Conservation (phyloP, 2,329 filamentous ascomycete species). For the Epichloe sp. region DNA sequence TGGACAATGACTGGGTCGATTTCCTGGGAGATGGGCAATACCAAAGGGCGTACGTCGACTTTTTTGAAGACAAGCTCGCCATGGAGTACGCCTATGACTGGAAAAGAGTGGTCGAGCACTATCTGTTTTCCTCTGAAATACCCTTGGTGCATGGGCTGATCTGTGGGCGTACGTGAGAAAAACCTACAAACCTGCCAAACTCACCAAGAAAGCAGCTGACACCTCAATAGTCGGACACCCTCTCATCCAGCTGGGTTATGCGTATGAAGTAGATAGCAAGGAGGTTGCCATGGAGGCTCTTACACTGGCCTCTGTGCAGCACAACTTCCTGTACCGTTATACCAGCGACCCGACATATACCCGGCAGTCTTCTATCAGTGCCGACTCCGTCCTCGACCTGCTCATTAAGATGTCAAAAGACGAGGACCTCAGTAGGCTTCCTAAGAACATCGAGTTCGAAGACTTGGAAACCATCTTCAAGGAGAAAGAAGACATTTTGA, state of each 20-base stretch:
- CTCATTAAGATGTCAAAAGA: constrained; percentile 58
- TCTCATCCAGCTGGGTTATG: constrained; percentile 91
- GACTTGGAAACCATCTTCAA: constrained; percentile 58
- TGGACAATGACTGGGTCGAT: constrained; percentile 73
- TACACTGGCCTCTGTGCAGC: constrained; percentile 46
- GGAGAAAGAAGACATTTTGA: constrained; percentile 52
- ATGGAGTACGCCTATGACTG: constrained; percentile 66
- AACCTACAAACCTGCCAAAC: background rate
- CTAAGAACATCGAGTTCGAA: constrained; percentile 40
- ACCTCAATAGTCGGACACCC: constrained; percentile 61
- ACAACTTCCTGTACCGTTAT: constrained; percentile 50
- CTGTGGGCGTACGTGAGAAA: constrained; percentile 51
- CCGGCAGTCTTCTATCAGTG: constrained; percentile 44
- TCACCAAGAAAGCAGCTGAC: constrained; percentile 9
- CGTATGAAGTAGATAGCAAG: constrained; percentile 73
- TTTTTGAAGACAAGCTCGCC: constrained; percentile 85
- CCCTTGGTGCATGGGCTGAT: constrained; percentile 74
- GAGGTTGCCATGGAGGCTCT: constrained; percentile 85
- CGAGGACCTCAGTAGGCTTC: constrained; percentile 53
- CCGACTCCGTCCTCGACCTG: constrained; percentile 54
- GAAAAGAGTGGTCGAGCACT: constrained; percentile 63
- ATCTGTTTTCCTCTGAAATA: constrained; percentile 58
- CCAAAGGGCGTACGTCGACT: constrained; percentile 84
- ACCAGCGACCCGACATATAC: constrained; percentile 63
- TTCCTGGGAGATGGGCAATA: constrained; percentile 69